Percentiles rank a stretch among this genome's conserved stretches.
phyloP scores from a whole-genome alignment of 2,329 filamentous ascomycete species.

The Dothideomycetidae sp. region DNA sequence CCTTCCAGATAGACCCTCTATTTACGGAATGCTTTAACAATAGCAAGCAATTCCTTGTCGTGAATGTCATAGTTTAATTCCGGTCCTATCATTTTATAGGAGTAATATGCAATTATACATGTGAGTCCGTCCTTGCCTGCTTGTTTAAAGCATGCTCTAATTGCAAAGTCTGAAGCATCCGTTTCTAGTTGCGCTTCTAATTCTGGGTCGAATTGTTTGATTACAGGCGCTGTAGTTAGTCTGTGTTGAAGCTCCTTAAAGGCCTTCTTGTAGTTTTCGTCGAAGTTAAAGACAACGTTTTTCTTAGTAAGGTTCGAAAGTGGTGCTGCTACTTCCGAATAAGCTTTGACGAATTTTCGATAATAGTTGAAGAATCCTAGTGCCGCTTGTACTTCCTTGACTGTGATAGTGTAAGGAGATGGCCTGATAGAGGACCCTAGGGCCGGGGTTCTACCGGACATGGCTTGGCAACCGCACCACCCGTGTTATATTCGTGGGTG shows the following conservation, averaged over 20 bases:
- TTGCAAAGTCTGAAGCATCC: slow-evolving; percentile 9
- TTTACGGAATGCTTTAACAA: slow-evolving; percentile 11
- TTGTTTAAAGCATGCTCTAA: slow-evolving; percentile 8
- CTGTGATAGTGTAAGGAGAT: background rate
- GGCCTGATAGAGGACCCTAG: background rate
- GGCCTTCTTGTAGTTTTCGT: slow-evolving; percentile 1
- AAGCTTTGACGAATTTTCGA: background rate
- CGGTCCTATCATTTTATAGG: slow-evolving; percentile 3
- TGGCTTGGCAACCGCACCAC: background rate
- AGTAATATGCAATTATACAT: slow-evolving; percentile 8
- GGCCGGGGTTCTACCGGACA: background rate
- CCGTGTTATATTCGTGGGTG: background rate
- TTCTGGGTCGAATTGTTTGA: slow-evolving; percentile 9
- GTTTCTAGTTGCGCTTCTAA: slow-evolving; percentile 6
- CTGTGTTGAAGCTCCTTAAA: slow-evolving; percentile 8
- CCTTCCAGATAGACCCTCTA: slow-evolving; percentile 10
- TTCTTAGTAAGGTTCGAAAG: slow-evolving; percentile 2
- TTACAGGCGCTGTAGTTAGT: slow-evolving; percentile 9
- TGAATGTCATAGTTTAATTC: slow-evolving; percentile 11
- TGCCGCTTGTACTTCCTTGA: slow-evolving; percentile 10
- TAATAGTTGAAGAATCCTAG: slow-evolving; percentile 12
- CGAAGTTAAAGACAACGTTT: background rate
- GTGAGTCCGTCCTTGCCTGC: background rate
- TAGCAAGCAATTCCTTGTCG: slow-evolving; percentile 12
- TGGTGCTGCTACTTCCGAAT: slow-evolving; percentile 1